Base-by-base conservation (phyloP, 306 rosid species). In the Cotoneaster glaucophyllus region DNA sequence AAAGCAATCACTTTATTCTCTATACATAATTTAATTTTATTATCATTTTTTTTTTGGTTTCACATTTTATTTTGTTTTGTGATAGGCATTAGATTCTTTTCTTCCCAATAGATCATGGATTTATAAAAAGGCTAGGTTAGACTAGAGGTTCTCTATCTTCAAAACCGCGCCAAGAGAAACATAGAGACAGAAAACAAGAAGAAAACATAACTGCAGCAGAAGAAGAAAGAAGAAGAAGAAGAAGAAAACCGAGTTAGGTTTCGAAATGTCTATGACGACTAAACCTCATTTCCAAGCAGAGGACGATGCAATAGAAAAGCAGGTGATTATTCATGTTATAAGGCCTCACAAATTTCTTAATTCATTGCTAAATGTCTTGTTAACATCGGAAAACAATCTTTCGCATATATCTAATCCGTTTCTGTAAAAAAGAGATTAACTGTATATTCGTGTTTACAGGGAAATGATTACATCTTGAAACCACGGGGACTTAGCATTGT, bases 251-350 rank as follows among this genome's bases (percentile, higher is more conserved):
- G 28, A 52, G 3, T 66, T 34, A 17, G 52, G 50, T 66, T 66
- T 17, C 19, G 17, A 28, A 52, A 81, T 81, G 80, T 61, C 77
- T 41, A 11, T 19, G 34, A 69, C 52, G 18, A 70, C 61, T 41
- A 75, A 81, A 65, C 80, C 80, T 53, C 84, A 76, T 71, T 70
- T 14, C 21, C 58, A 70, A 24, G 44, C 80, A n/a, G 74, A 74
- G 0, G 0, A 0, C 10, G 13, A 0, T 0, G 14, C 0, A 1
- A 68, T 41, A 9, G 0, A 0, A 0, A 0, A 0, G 0, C 2
- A 0, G 25, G 57, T 56, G 37, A 53, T 29, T 63, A 29, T 3
- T 50, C 66, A 12, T 56, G 50, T 31, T 64, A 6, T 13, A 63
- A 28, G 41, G 18, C 17, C 22, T 34, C 26, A 4, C 17, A 65